Base-by-base conservation (phyloP, 805 yeast species). In the Kazachstania viticola region DNA sequence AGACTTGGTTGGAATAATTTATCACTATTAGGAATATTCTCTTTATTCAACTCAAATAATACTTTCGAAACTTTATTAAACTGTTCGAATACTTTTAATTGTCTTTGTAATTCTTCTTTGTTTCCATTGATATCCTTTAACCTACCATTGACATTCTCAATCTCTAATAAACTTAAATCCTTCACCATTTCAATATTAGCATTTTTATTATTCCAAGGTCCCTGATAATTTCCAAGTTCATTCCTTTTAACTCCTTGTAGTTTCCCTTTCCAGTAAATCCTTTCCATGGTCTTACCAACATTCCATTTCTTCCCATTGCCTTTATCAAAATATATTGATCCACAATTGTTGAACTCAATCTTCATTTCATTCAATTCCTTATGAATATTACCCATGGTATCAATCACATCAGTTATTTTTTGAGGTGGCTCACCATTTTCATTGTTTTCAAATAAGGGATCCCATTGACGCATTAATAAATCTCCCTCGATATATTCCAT, bases 211-310 rank as follows among this genome's bases (percentile, higher is more conserved):
- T 61, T 56, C 85, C 93, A 84, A 24, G 97, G 97, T 1, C 97
- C 97, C 33, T 73, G 61, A 31, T 30, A 29, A 5, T 62, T 65
- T 31, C 72, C 58, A n/a, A n/a, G n/a, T n/a, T n/a, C n/a, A n/a
- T n/a, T n/a, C n/a, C n/a, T n/a, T 32, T 64, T 65, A 26, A 62
- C 65, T 23, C 51, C 33, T 13, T 25, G 14, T 11, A 34, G 3
- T 21, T 76, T 77, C 42, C 75, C 70, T 54, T 79, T 80, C 70
- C 85, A 77, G 53, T 75, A 81, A 11, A 73, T 69, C 42, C 79
- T 69, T 56, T 88, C 96, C 19, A 73, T 75, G 16, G 82, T 71
- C n/a, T 94, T 91, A 5, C 98, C 97, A 43, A 88, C 74, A 51
- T 78, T 69, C 93, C 94, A 87, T 61, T 94, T 72, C 14, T 21